A percentile compares a stretch with the other conserved stretches of the same genome.
phyloP scores from a whole-genome alignment of 1,139 yeast species.

The Debaryomyces singareniensis region DNA sequence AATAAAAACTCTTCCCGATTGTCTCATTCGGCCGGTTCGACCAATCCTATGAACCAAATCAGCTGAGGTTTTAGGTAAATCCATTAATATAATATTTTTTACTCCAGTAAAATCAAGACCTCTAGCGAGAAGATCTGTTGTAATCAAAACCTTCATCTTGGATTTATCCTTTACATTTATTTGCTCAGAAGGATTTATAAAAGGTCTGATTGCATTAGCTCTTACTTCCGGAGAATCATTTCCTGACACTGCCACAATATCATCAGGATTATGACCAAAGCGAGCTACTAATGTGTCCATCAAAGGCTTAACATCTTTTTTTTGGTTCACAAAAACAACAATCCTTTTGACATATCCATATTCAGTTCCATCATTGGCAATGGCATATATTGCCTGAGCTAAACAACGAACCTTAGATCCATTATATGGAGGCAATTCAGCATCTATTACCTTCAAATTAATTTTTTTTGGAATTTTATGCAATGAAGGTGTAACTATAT shows the following conservation, averaged over 20 bases:
- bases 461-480: constrained; percentile 78
- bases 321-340: constrained; percentile 80
- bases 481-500: constrained; percentile 70
- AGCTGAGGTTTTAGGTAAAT: constrained; percentile 76
- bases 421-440: constrained; percentile 67
- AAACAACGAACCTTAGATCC: constrained; percentile 80
- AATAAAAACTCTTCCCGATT: constrained; percentile 79
- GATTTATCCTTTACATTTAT: constrained; percentile 22
- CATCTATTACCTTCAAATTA: constrained; percentile 69
- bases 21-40: constrained; percentile 89
- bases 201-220: constrained; percentile 47
- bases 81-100: constrained; percentile 76
- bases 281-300: constrained; percentile 45
- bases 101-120: constrained; percentile 84
- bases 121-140: constrained; percentile 88
- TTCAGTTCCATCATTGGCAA: constrained; percentile 79
- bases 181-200: constrained; percentile 51
- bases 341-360: constrained; percentile 70
- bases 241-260: constrained; percentile 58
- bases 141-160: constrained; percentile 58
- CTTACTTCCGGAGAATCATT: constrained; percentile 56
- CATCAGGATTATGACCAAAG: constrained; percentile 49
- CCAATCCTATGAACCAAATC: constrained; percentile 91
- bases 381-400: constrained; percentile 84
- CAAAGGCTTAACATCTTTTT: constrained; percentile 54